Evolutionary conservation across 257 asterid species (phyloP), one percentile per base, ranked within the genome.

Genomic region (Schizonepeta tenuifolia): DNA sequence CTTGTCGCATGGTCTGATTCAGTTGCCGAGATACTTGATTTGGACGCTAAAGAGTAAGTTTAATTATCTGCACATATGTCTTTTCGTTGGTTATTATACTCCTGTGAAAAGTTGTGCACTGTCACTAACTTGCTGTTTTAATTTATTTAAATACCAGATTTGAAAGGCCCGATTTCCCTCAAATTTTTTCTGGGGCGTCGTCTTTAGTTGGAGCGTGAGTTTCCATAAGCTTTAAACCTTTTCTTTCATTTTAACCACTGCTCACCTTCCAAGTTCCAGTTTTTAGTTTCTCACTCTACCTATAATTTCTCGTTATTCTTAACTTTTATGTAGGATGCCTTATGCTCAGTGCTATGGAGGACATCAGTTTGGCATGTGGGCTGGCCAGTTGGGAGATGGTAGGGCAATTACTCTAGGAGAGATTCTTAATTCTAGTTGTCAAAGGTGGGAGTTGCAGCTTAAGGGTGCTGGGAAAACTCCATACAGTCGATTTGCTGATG

Each of bases 331-430:
- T 44, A 95, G 99, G 77, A 54, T 86, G 76, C 82, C 96, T 41
- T 92, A 88, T 77, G 93, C 99, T 71, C 99, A 95, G 70, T 92
- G 97, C 85, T 95, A 95, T 67, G 99, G 99, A 66, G 99, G 99
- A 60, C 99, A 95, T 86, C 99, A 95, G 78, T 95, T 95, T 75
- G 99, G 99, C 63, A 85, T 83, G 89, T 95, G 99, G 99, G 99
- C 98, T 35, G 99, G 99, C 55, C 99, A 95, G 78, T 82, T 95
- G 80, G 99, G 99, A 17, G 99, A 95, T 80, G 99, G 99, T 43
- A 84, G 99, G 73, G 99, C 98, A 71, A 88, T 95, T 77, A 88
- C 97, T 41, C 83, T 95, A 22, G 99, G 99, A n/a, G 99, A 95
- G 84, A 72, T 88, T 77, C 80, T 95, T 35, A 92, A 92, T 77